Evolutionary conservation across 768 basidiomycete species (phyloP), one percentile per base, ranked within the genome.

Genomic region (Exsudoporus frostii): DNA sequence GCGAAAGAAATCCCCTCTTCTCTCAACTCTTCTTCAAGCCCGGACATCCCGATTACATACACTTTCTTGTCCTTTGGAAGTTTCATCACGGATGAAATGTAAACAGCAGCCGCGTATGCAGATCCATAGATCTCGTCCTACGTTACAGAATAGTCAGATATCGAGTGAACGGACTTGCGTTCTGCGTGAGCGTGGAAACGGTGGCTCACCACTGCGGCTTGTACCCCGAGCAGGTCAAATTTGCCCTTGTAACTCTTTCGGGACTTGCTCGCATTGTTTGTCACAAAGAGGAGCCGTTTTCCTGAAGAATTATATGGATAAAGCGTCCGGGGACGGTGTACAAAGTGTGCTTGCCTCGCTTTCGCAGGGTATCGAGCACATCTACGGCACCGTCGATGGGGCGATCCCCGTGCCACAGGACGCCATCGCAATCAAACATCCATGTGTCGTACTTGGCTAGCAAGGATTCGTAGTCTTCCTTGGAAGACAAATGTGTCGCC

Each of bases 81-180:
- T 52, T 92, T 88, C 61, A 95, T 77, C 13, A 98, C 88, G 37
- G 90, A 84, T 0, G 94, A 95, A 24, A 98, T 74, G 71, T 98
- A 90, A 33, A 88, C 84, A 0, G 87, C 88, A 13, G 89, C 75
- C 1, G 87, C 88, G 58, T 90, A 98, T 2, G 94, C 96, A 7
- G 96, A 98, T 47, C 95, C 92, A 61, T 92, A 98, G 49, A 98
- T 92, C 68, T 98, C 97, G 55, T 97, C 91, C 96, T 98, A 59
- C 9, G 20, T 41, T n/a, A 48, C 19, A 32, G 14, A 39, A 27
- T 19, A 3, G 14, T 57, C 37, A 55, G 45, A 48, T 5, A 15
- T 25, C 39, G 48, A 34, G 50, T 29, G 14, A 17, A 32, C 7
- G 3, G 20, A 37, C 45, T 53, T 34, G 49, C 7, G 15, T 39